phyloP scores from a whole-genome alignment of 345 rosid genomes.

The Citrus reticulata region DNA sequence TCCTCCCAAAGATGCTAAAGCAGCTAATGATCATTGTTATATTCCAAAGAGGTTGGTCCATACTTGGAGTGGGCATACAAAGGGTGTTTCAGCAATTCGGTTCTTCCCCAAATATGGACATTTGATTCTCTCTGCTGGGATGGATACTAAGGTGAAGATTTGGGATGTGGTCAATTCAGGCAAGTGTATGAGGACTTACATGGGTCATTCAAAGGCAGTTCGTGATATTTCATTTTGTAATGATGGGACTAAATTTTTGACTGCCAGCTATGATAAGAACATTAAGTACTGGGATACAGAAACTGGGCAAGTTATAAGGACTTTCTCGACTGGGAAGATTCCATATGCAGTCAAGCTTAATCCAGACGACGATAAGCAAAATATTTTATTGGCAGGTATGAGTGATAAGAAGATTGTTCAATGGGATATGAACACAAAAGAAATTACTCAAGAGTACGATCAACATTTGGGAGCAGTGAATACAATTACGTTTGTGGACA shows the following conservation, averaged over 20 bases:
- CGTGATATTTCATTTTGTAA: slow-evolving; percentile 89
- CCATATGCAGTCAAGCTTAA: slow-evolving; percentile 93
- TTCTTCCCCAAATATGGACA: slow-evolving; percentile 95
- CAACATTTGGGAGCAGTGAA: slow-evolving; percentile 93
- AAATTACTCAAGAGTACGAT: slow-evolving; percentile 87
- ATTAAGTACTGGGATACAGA: slow-evolving; percentile 98
- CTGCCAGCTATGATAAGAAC: slow-evolving; percentile 93
- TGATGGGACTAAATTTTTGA: slow-evolving; percentile 89
- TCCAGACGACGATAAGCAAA: slow-evolving; percentile 95
- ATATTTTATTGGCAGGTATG: slow-evolving; percentile 93
- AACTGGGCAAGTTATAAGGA: slow-evolving; percentile 91
- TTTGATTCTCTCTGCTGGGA: slow-evolving; percentile 95
- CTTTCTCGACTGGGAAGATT: slow-evolving; percentile 85
- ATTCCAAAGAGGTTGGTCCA: slow-evolving; percentile 78
- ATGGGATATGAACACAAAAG: slow-evolving; percentile 95
- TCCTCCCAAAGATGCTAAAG: slow-evolving; percentile 90
- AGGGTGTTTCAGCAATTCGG: slow-evolving; percentile 81
- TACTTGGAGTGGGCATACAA: slow-evolving; percentile 88
- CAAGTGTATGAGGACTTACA: slow-evolving; percentile 96
- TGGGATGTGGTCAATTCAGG: slow-evolving; percentile 99
- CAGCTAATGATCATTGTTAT: slow-evolving; percentile 86
- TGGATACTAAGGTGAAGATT: slow-evolving; percentile 95
- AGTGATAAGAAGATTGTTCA: slow-evolving; percentile 99
- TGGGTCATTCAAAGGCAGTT: slow-evolving; percentile 96
- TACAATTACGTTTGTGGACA: slow-evolving; percentile 93